Base-by-base conservation (phyloP, 768 basidiomycete species). In the Leccinum boreale region DNA sequence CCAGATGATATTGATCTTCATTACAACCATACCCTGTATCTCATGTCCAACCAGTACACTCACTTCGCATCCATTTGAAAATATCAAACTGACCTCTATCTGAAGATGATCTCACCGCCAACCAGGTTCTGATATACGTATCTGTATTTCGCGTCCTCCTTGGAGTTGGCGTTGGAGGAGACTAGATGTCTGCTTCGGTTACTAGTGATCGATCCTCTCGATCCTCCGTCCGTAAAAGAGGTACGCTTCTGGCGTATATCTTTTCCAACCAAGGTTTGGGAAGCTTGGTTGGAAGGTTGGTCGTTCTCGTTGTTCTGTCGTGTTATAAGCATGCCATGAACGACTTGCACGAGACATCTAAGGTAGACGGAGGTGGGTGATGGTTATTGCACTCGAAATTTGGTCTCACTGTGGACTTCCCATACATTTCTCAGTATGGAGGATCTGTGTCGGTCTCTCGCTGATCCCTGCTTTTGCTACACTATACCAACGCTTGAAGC, bases 241-340 rank as follows among this genome's bases (percentile, higher is more conserved):
- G 90, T 0, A 86, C 85, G 0, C 78, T 92, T 72, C 78, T 92
- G 17, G 78, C 84, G 21, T 89, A 87, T 65, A 87, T 89, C 63
- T 90, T 90, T 63, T 78, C 86, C 1, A 86, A 85, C 68, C 86
- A 90, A 70, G 90, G 89, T 10, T 90, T 87, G 87, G 89, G 90
- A 28, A 83, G 78, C 44, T 78, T 92, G 55, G 65, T 83, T 33
- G 89, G 87, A 8, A 78, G 78, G 45, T 67, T 91, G 58, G 78
- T 78, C 24, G 83, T 83, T 5, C 80, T 90, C 65, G 74, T 90
- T 61, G 82, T 87, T 19, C 75, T 91, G 29, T 75, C 79, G 1
- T 79, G 78, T 42, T 90, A 88, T 74, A 85, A 83, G 65, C 70
- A 76, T 58, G 79, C 79, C 11, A 88, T 90, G 80, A 78, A 88